Conservation (phyloP, 345 rosid species). For the Nephelium lappaceum region DNA sequence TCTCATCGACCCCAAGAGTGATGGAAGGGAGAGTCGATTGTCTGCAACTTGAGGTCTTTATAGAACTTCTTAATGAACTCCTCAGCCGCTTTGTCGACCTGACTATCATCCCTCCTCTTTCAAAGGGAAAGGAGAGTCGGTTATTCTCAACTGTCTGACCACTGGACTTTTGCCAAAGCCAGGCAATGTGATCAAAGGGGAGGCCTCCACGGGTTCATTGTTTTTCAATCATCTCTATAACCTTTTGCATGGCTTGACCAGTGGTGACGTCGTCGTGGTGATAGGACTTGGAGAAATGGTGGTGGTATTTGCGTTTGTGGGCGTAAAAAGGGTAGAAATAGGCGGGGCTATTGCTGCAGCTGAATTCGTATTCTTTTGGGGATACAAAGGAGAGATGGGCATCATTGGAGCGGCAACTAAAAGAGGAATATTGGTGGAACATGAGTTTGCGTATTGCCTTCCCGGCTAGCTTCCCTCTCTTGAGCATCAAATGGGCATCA, state of each 20-base stretch:
- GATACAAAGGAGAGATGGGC: slow-evolving; percentile 59
- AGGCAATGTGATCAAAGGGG: slow-evolving; percentile 46
- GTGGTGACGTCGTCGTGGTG: slow-evolving; percentile 53
- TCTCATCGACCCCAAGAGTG: slow-evolving; percentile 49
- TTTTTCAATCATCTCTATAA: slow-evolving; percentile 68
- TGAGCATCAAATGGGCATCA: slow-evolving; percentile 60
- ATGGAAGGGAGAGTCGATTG: slow-evolving; percentile 55
- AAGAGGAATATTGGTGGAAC: slow-evolving; percentile 47
- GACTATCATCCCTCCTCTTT: slow-evolving; percentile 56
- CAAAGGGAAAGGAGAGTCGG: slow-evolving; percentile 78
- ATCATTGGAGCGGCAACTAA: slow-evolving; percentile 73
- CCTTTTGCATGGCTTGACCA: slow-evolving; percentile 61
- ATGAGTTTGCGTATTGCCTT: slow-evolving; percentile 60
- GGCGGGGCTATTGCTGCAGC: slow-evolving; percentile 96
- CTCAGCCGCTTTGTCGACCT: slow-evolving; percentile 83
- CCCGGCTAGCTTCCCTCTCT: slow-evolving; percentile 54
- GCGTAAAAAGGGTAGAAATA: slow-evolving; percentile 26
- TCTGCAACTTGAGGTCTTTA: slow-evolving; percentile 64
- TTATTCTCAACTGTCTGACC: slow-evolving; percentile 67
- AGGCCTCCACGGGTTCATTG: slow-evolving; percentile 36
- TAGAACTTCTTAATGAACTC: slow-evolving; percentile 85
- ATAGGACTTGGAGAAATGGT: slow-evolving; percentile 29
- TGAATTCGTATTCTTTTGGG: slow-evolving; percentile 83
- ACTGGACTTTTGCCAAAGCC: slow-evolving; percentile 69
- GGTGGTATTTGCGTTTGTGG: slow-evolving; percentile 49